These are phyloP conservation scores for Capsaspora owczarzaki DNA, from an alignment of 78 protist genomes.

Conservation along the genomic window DNA sequence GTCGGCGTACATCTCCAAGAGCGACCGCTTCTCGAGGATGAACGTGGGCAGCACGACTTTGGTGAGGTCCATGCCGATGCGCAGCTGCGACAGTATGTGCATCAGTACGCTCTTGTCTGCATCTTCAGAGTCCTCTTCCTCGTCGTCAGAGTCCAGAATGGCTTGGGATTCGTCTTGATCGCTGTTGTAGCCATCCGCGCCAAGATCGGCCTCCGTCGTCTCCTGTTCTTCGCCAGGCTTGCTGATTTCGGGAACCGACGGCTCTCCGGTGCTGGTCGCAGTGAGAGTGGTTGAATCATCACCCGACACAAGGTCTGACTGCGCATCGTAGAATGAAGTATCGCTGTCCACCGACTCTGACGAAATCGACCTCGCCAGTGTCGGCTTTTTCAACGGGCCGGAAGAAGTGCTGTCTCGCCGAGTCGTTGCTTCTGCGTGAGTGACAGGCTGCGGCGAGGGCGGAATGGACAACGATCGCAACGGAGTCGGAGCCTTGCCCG, in stretches of 20 bases:
- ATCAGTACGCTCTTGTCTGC: neutral
- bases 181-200: neutral
- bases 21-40: slow-evolving; percentile 27
- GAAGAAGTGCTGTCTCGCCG: too few relatives aligned
- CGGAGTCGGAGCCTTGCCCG: too few relatives aligned
- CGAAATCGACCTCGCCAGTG: neutral
- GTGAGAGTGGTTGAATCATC: neutral
- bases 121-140: neutral
- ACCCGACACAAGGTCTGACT: neutral
- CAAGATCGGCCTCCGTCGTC: neutral
- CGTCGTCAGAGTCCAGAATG: neutral
- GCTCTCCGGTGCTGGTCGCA: neutral
- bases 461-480: too few relatives aligned
- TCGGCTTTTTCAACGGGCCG: neutral
- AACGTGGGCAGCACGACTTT: slow-evolving; percentile 21
- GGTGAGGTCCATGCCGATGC: slow-evolving; percentile 17
- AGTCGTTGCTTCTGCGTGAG: too few relatives aligned
- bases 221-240: neutral
- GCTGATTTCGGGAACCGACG: neutral
- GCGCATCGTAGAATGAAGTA: too few relatives aligned
- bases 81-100: slow-evolving; percentile 3
- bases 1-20: slow-evolving; percentile 25
- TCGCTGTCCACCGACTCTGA: too few relatives aligned
- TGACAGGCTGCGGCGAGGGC: too few relatives aligned
- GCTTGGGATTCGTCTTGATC: neutral